These are phyloP conservation scores for Dactylella cylindrospora DNA, from an alignment of 2,329 filamentous ascomycete species.

Conservation along the genomic window DNA sequence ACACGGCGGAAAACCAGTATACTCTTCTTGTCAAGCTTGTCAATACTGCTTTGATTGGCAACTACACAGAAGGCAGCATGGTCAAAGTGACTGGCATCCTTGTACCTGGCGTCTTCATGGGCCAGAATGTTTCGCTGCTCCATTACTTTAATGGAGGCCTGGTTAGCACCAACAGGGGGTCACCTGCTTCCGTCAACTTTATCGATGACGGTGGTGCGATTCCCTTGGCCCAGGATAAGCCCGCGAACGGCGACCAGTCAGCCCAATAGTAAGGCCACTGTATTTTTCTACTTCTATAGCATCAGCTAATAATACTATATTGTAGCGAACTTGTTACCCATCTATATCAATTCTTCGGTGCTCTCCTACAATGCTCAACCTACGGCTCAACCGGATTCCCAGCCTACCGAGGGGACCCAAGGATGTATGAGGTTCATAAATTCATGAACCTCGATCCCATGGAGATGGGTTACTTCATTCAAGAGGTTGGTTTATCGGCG, in stretches of 20 bases:
- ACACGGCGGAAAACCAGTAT: constrained; percentile 62
- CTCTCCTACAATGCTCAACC: constrained; percentile 60
- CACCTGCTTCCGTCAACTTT: constrained; percentile 60
- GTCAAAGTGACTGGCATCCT: constrained; percentile 62
- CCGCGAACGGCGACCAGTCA: constrained; percentile 57
- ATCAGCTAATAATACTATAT: constrained; percentile 13
- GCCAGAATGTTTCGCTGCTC: constrained; percentile 59
- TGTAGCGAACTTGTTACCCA: constrained; percentile 61
- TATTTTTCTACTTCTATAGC: too few species aligned
- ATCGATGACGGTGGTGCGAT: constrained; percentile 62
- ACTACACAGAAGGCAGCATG: constrained; percentile 56
- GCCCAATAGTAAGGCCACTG: constrained; percentile 59
- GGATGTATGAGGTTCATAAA: constrained; percentile 60
- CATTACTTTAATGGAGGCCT: constrained; percentile 63
- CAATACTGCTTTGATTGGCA: constrained; percentile 66
- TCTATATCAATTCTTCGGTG: constrained; percentile 64
- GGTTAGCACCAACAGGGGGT: constrained; percentile 58
- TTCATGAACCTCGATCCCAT: constrained; percentile 61
- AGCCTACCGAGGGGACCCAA: constrained; percentile 55
- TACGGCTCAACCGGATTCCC: constrained; percentile 58
- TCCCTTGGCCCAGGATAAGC: constrained; percentile 60
- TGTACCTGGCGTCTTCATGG: constrained; percentile 56
- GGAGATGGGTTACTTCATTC: constrained; percentile 62
- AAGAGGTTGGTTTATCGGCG: constrained; percentile 61
- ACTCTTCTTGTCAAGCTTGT: constrained; percentile 61